Evolutionary conservation across 2,329 filamentous ascomycete genomes (phyloP), one percentile per base, ranked within the genome.

Genomic region (Graphilbum sp.): DNA sequence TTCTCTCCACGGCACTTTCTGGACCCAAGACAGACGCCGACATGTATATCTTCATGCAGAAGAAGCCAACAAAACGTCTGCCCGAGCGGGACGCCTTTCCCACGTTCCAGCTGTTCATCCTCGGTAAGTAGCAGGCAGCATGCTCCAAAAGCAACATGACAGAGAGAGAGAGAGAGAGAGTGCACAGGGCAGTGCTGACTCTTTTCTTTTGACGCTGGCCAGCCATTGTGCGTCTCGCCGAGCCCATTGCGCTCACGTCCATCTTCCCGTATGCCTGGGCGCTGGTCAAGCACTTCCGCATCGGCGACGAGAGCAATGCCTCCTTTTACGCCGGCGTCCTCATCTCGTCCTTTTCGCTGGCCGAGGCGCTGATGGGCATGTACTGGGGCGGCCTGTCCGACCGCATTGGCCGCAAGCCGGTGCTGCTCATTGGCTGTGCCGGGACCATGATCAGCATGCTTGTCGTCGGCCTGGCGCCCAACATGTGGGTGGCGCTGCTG

Each of bases 241-340:
- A 95, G 58, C 87, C 87, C 18, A 88, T 95, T 49, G 86, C 87
- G 36, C 71, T 95, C 46, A 94, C 86, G 2, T 90, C 83, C 52
- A 90, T 94, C 57, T 92, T 88, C 50, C 87, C 87, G 17, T 95
- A 94, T 57, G 83, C 83, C 43, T 92, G 81, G 80, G 71, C 79
- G 43, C 75, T 88, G 48, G 77, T 88, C 47, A 82, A 82, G 57
- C 67, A 75, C 48, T 85, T 85, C 57, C 52, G 82, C 31, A 67
- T 87, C 48, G 81, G 79, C 44, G 68, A 72, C 49, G 72, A 75
- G 47, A 63, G 72, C 59, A 73, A 87, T 72, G 82, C 83, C 43
- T 92, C 77, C 29, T 88, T 83, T 60, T 93, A 92, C 58, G 81
- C 87, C 23, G 87, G 87, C 36, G 64, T 90, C 46, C 74, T 93